phyloP scores from a whole-genome alignment of 345 rosid genomes.

The Pelargonium nanum region DNA sequence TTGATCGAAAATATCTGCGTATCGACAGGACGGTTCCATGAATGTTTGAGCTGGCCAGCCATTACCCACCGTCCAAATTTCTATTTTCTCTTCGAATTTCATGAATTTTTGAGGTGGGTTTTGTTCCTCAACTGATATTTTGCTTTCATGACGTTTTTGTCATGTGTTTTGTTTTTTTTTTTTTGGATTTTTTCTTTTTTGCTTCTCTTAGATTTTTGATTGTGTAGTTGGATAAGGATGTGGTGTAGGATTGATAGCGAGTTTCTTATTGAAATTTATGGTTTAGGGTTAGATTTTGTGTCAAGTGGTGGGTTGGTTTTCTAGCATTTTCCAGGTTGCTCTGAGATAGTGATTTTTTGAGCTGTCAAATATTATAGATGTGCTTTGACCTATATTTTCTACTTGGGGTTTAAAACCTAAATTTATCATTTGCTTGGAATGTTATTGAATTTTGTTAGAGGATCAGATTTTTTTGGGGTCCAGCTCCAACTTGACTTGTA shows the following conservation, averaged over 20 bases:
- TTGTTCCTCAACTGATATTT: neutral
- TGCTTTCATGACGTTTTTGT: neutral
- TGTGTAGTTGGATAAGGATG: constrained; percentile 23
- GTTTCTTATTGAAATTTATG: constrained; percentile 21
- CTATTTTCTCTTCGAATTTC: too few species aligned
- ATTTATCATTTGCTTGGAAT: too few species aligned
- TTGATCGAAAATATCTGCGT: neutral
- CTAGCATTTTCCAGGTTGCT: constrained; percentile 26
- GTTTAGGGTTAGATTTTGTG: constrained; percentile 31
- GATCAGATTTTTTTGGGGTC: neutral
- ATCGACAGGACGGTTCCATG: neutral
- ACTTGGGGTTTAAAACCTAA: constrained; percentile 1
- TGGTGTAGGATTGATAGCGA: constrained; percentile 46
- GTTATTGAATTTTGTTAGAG: neutral
- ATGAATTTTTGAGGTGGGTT: constrained; percentile 1
- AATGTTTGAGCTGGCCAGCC: neutral
- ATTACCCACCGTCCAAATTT: neutral
- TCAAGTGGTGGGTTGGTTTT: constrained; percentile 38
- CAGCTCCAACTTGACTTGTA: neutral
- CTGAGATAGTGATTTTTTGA: neutral
- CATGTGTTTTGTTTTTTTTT: constrained; percentile 8
- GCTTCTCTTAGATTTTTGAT: constrained; percentile 10
- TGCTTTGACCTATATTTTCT: neutral
- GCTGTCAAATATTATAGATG: constrained; percentile 8
- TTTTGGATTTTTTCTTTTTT: constrained; percentile 8